These are phyloP conservation scores for Dryas drummondii DNA, from an alignment of 306 rosid species.

Conservation along the genomic window DNA sequence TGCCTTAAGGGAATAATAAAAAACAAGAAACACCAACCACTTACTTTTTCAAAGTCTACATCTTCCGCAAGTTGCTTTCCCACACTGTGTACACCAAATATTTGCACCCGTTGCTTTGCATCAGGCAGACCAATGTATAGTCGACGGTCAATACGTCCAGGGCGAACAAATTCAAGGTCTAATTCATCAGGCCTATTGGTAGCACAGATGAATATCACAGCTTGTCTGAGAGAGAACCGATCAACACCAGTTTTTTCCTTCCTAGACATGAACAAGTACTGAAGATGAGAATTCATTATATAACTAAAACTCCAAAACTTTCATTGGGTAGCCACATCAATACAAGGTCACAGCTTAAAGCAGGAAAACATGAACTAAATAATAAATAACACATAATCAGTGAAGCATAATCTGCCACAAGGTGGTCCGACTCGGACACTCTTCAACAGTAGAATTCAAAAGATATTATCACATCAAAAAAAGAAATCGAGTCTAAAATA, in stretches of 20 bases:
- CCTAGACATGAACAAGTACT: conserved; percentile 34
- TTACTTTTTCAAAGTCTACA: conserved; percentile 75
- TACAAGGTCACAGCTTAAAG: neutral
- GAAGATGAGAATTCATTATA: neutral
- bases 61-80: conserved; percentile 79
- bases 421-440: neutral
- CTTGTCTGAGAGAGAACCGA: conserved; percentile 89
- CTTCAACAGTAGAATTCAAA: neutral
- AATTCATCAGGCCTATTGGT: conserved; percentile 94
- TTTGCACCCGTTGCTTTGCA: conserved; percentile 78
- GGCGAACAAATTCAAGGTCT: conserved; percentile 84
- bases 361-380: neutral
- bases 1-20: neutral
- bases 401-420: neutral
- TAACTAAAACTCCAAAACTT: neutral
- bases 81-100: conserved; percentile 82
- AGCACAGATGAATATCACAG: conserved; percentile 94
- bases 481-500: neutral
- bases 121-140: conserved; percentile 94
- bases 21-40: conserved; percentile 27
- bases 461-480: neutral
- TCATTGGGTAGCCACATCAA: neutral
- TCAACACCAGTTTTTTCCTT: conserved; percentile 88
- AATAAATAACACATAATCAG: neutral
- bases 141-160: conserved; percentile 94